Base-by-base conservation (phyloP, 202 grass and related monocot species). In the Setaria italica region DNA sequence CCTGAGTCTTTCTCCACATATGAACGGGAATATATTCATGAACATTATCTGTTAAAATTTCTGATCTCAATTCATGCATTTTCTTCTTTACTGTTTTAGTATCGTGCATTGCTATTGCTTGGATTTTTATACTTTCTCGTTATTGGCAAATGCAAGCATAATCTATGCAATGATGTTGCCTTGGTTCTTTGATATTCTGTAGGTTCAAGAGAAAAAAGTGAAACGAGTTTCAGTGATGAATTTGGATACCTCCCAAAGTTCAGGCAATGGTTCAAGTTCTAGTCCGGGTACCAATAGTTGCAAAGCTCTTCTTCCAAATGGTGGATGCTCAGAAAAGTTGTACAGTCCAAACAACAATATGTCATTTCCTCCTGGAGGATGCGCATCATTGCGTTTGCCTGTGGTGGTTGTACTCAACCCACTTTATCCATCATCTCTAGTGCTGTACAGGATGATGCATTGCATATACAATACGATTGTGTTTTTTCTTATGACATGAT, bases 141-240 rank as follows among this genome's bases (percentile, higher is more conserved):
- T 62, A 32, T 70, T 76, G 41, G 37, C 56, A 87, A 73, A 49
- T 83, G 7, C 15, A 53, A 54, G 46, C 35, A 41, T 63, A 55
- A 77, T 56, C 57, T 39, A 25, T 70, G 53, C 75, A 59, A 77
- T 70, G 57, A 70, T 62, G 34, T 21, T 66, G 56, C 57, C 39
- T 75, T 88, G 74, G 33, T 67, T 49, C 48, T 85, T 85, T 82
- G 72, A 30, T 85, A 19, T 73, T 88, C 63, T 82, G 74, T 60
- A 97, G 94, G 92, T 97, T 50, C 92, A 94, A 90, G 94, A 97
- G 82, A 97, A 92, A 87, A 97, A 97, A 87, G 88, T 92, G 35
- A 97, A 91, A 84, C 83, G 62, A 82, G 43, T 97, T 71, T 86
- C 92, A 85, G 77, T 88, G 67, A 87, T 97, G 94, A 94, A 94